These are phyloP conservation scores for Trichosporon asahii DNA, from an alignment of 1,284 basidiomycete genomes.

Conservation along the genomic window DNA sequence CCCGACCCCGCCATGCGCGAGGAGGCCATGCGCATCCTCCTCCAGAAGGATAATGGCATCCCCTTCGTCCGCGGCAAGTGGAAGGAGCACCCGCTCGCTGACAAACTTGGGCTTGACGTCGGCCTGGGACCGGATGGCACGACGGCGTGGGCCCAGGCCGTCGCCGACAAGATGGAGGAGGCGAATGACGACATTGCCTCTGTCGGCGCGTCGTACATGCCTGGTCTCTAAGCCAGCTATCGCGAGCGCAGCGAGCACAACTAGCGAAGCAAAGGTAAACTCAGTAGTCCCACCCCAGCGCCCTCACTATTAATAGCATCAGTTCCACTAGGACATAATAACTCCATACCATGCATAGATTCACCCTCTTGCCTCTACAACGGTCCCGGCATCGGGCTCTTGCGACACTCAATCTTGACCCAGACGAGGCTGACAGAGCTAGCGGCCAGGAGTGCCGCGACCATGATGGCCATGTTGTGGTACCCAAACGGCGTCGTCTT, in stretches of 20 bases:
- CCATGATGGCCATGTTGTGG: slow-evolving; percentile 20
- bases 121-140: slow-evolving; percentile 26
- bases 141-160: slow-evolving; percentile 32
- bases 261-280: too few relatives aligned
- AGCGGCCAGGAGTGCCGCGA: slow-evolving; percentile 19
- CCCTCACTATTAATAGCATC: background rate
- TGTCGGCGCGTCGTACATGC: background rate
- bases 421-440: slow-evolving; percentile 20
- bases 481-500: slow-evolving; percentile 10
- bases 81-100: slow-evolving; percentile 41
- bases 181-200: slow-evolving; percentile 4
- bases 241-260: background rate
- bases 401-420: slow-evolving; percentile 14
- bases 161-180: slow-evolving; percentile 9
- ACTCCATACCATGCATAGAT: slow-evolving; percentile 10
- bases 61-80: slow-evolving; percentile 44
- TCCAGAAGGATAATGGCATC: slow-evolving; percentile 38
- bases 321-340: background rate
- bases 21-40: slow-evolving; percentile 30
- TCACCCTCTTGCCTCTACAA: background rate
- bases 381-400: background rate
- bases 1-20: slow-evolving; percentile 25
- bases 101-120: slow-evolving; percentile 35
- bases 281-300: too few relatives aligned
- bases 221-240: background rate